A percentile compares a stretch with the other conserved stretches of the same genome.
These are phyloP conservation scores for Tardiomyces digboiensis DNA, from an alignment of 1,139 yeast species.

Conservation along the genomic window DNA sequence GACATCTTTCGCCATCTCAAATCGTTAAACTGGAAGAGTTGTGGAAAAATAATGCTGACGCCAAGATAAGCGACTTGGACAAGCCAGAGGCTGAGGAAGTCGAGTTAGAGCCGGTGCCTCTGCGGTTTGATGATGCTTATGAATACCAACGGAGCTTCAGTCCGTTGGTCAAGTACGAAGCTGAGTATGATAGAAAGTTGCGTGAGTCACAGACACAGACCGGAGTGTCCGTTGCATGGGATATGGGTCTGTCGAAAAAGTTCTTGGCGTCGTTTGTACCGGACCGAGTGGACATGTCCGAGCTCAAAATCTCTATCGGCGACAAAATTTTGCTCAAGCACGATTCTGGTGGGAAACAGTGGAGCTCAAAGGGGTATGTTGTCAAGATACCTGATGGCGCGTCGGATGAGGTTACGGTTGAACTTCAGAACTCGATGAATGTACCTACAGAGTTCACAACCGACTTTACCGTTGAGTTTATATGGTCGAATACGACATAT, in stretches of 20 bases:
- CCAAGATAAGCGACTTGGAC: slow-evolving; percentile 45
- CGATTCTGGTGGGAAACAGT: slow-evolving; percentile 18
- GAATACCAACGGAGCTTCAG: slow-evolving; percentile 83
- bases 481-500: slow-evolving; percentile 83
- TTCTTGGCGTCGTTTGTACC: slow-evolving; percentile 58
- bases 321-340: slow-evolving; percentile 62
- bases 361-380: slow-evolving; percentile 58
- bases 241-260: slow-evolving; percentile 51
- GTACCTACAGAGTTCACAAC: slow-evolving; percentile 53
- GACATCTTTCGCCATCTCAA: slow-evolving; percentile 51
- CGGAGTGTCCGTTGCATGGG: slow-evolving; percentile 70
- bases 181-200: slow-evolving; percentile 64
- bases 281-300: slow-evolving; percentile 49
- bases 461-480: slow-evolving; percentile 78
- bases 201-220: slow-evolving; percentile 77
- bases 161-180: slow-evolving; percentile 74
- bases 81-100: slow-evolving; percentile 45
- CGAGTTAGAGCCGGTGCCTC: slow-evolving; percentile 58
- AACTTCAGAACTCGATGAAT: slow-evolving; percentile 37
- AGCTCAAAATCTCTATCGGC: slow-evolving; percentile 73
- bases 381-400: slow-evolving; percentile 60
- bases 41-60: slow-evolving; percentile 68
- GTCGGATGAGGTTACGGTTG: slow-evolving; percentile 67
- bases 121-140: slow-evolving; percentile 75
- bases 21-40: slow-evolving; percentile 67